Base-by-base conservation (phyloP, 371 early-diverging fungal genomes). In the Phascolomyces articulosus region DNA sequence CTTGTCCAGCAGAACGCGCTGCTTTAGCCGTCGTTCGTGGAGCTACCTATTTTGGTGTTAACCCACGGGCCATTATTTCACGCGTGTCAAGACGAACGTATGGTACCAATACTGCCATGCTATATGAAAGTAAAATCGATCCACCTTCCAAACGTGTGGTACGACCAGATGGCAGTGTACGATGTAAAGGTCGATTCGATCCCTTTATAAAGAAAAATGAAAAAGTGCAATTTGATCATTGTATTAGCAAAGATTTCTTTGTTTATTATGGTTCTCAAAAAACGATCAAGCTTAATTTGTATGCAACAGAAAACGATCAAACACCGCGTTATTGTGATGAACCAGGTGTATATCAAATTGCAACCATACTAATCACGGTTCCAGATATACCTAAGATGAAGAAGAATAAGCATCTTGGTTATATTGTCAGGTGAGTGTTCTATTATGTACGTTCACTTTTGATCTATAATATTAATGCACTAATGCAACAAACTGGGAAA, bases 81-180 rank as follows among this genome's bases (percentile, higher is more conserved):
- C 81, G 87, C n/a, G 78, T 86, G 11, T 80, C 83, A 26, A 75
- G 85, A n/a, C 75, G 87, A 4, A 83, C 84, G 4, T 86, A 86
- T 60, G 87, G 85, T n/a, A 86, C 85, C 63, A 83, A 85, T 58
- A 83, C 85, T 6, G 87, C 84, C 1, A 70, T 84, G 48, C 87
- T 85, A 7, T 86, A 82, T 63, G 85, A 85, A 28, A 58, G 66
- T n/a, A 6, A 13, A 11, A 44, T 40, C 4, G 82, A 79, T 48
- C 79, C 79, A 2, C 48, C 65, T 4, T 40, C 62, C 2, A 69
- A 78, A 16, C 73, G 76, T 3, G 68, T 77, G 0, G 60, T 75
- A 1, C n/a, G n/a, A n/a, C n/a, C n/a, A n/a, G n/a, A n/a, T n/a
- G n/a, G n/a, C n/a, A n/a, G n/a, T n/a, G n/a, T 68, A 38, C 73